A percentile compares a stretch with the other conserved stretches of the same genome.
phyloP scores from a whole-genome alignment of 1,139 yeast genomes.

The Ogataea hybrid region DNA sequence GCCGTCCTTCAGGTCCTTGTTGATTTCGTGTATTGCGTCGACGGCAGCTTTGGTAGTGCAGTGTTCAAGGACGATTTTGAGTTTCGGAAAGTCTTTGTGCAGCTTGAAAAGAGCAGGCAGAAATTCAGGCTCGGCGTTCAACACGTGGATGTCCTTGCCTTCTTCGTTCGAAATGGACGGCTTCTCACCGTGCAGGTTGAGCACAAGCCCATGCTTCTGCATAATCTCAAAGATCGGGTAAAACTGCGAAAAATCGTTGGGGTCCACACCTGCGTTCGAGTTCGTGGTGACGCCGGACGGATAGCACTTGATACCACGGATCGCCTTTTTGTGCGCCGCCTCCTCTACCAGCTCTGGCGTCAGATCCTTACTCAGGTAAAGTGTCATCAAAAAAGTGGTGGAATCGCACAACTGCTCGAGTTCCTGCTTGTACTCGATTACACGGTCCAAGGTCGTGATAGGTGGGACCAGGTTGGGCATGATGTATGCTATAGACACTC shows the following conservation, averaged over 20 bases:
- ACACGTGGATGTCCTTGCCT: conserved; percentile 65
- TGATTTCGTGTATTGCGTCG: conserved; percentile 69
- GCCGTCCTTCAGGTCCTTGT: conserved; percentile 45
- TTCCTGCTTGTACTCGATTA: conserved; percentile 61
- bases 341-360: conserved; percentile 81
- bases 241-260: conserved; percentile 82
- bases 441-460: conserved; percentile 74
- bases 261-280: conserved; percentile 89
- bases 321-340: conserved; percentile 72
- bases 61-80: conserved; percentile 89
- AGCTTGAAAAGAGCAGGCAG: conserved; percentile 85
- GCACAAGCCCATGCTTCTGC: conserved; percentile 72
- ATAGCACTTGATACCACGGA: conserved; percentile 88
- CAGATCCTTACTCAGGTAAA: conserved; percentile 72
- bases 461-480: conserved; percentile 99
- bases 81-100: conserved; percentile 79
- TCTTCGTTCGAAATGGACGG: conserved; percentile 48
- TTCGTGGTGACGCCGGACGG: conserved; percentile 99
- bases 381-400: conserved; percentile 88
- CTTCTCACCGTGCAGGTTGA: conserved; percentile 94
- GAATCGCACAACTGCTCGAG: conserved; percentile 71
- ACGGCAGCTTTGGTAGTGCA: conserved; percentile 92
- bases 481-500: conserved; percentile 84
- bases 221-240: conserved; percentile 88
- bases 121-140: conserved; percentile 91